Evolutionary conservation across 805 yeast genomes (phyloP), one percentile per base, ranked within the genome.

Genomic region (Ogataea ganodermae): DNA sequence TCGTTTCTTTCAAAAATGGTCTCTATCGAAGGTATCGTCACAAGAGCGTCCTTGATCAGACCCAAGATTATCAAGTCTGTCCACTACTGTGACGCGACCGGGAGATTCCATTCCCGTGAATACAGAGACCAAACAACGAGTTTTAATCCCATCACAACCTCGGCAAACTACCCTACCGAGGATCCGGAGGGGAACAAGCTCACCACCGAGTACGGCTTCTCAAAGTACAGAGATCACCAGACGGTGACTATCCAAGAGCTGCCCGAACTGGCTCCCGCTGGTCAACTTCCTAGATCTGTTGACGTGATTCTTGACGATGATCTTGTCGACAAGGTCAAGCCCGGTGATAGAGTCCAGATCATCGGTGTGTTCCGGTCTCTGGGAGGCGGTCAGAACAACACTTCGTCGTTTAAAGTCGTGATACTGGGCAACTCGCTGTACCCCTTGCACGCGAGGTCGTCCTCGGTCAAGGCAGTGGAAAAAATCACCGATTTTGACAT

Each of bases 251-350:
- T 94, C 30, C 99, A 94, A 67, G 99, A 94, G 71, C 88, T 94
- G 89, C 98, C 99, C 1, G 98, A 94, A 70, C 76, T 84, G 53
- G 97, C 98, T 1, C 99, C 98, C 13, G 96, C 98, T 0, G 99
- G 99, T 47, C 98, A 92, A 70, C 75, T 94, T 53, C 99, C 99
- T 28, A 77, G 98, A 60, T 84, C 96, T 2, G 78, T 94, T 28
- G 99, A 94, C 62, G 86, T 92, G 20, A 80, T 92, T n/a, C 71
- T 94, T 59, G 97, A 92, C 66, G 97, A 91, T 61, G 99, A 94
- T 64, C 75, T 94, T 53, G 98, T 94, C 2, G 99, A 94, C 65
- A 72, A 70, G 46, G 86, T 88, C 39, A 94, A 94, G 65, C 98
- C 99, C 0, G 99, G 99, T 59, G 99, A 94, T 66, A 80, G 99